Conservation (phyloP, 2,329 filamentous ascomycete genomes). For the Scorias spongiosa region DNA sequence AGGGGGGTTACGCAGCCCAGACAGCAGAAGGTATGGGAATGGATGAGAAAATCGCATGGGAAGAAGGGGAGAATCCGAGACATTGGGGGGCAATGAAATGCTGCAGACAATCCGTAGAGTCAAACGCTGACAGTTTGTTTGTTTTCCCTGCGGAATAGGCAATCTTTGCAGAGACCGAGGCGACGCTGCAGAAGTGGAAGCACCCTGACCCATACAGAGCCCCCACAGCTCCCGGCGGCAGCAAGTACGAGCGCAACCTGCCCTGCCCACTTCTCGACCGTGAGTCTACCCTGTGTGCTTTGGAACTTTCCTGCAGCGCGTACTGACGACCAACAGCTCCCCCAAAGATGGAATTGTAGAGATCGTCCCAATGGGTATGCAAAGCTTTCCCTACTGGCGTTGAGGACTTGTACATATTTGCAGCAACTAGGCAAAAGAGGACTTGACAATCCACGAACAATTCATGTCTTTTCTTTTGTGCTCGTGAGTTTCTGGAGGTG, state of each 20-base stretch:
- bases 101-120: background rate
- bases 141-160: conserved; percentile 38
- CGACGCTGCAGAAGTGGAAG: conserved; percentile 83
- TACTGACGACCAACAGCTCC: background rate
- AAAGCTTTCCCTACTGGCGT: too few relatives aligned
- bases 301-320: background rate
- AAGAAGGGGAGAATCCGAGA: too few relatives aligned
- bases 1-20: conserved; percentile 68
- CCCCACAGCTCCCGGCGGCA: conserved; percentile 87
- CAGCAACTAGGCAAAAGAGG: too few relatives aligned
- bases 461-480: too few relatives aligned
- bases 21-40: conserved; percentile 57
- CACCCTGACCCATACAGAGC: conserved; percentile 86
- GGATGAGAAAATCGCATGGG: too few relatives aligned
- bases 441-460: too few relatives aligned
- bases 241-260: conserved; percentile 91
- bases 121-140: background rate
- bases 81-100: background rate
- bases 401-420: too few relatives aligned
- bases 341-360: background rate
- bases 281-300: conserved; percentile 33
- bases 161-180: conserved; percentile 75
- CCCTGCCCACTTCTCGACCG: conserved; percentile 65
- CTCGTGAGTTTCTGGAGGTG: too few relatives aligned
- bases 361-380: background rate